Evolutionary conservation across 192 early-diverging fungal genomes (phyloP).

Genomic region (Diversispora epigaea): DNA sequence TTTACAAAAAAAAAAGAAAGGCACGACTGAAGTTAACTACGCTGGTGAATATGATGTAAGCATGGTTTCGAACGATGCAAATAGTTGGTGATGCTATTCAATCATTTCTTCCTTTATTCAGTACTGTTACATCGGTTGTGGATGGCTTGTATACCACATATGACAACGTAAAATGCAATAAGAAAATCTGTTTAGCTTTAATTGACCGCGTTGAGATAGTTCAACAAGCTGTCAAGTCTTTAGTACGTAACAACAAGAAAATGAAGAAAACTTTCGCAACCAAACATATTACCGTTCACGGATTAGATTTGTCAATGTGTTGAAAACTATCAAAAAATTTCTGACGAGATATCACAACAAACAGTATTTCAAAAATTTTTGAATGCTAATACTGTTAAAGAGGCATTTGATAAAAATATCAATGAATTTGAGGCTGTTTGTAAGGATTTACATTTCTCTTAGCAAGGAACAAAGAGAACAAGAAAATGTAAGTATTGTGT

Average conservation of each 20-base stretch:
- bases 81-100: no score
- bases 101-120: no score
- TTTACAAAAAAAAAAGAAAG: no score
- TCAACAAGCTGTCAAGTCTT: background rate
- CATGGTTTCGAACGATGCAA: no score
- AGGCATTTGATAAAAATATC: background rate
- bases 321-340: background rate
- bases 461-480: background rate
- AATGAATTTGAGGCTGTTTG: background rate
- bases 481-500: background rate
- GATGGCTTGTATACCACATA: background rate
- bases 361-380: slow-evolving; percentile 6
- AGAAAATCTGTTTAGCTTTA: background rate
- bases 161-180: background rate
- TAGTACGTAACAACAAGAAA: background rate
- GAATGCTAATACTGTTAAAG: background rate
- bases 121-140: no score
- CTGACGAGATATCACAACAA: background rate
- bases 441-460: background rate
- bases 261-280: background rate
- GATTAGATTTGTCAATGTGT: background rate
- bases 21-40: no score
- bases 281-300: background rate
- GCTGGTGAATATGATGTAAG: no score
- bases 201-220: background rate